Base-by-base conservation (phyloP, 139 green algal species). In the Desmodesmus armatus region DNA sequence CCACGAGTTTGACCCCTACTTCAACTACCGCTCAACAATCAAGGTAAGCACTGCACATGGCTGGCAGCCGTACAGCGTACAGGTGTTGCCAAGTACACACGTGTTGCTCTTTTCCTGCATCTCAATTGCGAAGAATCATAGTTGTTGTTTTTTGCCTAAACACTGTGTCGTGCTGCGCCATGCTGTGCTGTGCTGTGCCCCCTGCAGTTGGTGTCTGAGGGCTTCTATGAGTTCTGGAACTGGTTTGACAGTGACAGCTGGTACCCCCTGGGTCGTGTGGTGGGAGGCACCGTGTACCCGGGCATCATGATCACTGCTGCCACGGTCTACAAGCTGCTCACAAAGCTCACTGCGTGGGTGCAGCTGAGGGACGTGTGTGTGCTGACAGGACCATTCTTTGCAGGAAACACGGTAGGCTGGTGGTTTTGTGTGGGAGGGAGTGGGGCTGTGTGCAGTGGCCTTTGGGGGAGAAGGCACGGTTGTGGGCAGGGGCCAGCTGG, bases 351-450 rank as follows among this genome's bases (percentile, higher is more conserved):
- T 85, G 94, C 98, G 19, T 94, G 94, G 19, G 89, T 99, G 43
- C 89, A 97, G 67, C 89, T 99, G 17, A 94, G 97, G 63, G 97
- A 98, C 87, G 95, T 99, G 23, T 99, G 96, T 82, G 96, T 99
- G n/a, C 96, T 99, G 83, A 99, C 95, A 15, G 96, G 94, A 31
- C 96, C 96, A 2, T 90, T 99, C 43, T 99, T 99, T 88, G 47
- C 80, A 5, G 80, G 80, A 29, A 80, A 80, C 51, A 86, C 80
- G 69, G 80, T 86, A 47, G 40, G 79, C 44, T n/a, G 58, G 58
- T 13, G 21, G 47, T 13, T 41, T 5, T 39, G 29, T 35, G 31
- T 44, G 25, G 7, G 47, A 7, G 4, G 65, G 65, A 23, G 25
- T 74, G 25, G 19, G 29, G 60, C 60, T 70, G 60, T 74, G 25